phyloP scores from a whole-genome alignment of 306 rosid species.

The Styphnolobium japonicum region DNA sequence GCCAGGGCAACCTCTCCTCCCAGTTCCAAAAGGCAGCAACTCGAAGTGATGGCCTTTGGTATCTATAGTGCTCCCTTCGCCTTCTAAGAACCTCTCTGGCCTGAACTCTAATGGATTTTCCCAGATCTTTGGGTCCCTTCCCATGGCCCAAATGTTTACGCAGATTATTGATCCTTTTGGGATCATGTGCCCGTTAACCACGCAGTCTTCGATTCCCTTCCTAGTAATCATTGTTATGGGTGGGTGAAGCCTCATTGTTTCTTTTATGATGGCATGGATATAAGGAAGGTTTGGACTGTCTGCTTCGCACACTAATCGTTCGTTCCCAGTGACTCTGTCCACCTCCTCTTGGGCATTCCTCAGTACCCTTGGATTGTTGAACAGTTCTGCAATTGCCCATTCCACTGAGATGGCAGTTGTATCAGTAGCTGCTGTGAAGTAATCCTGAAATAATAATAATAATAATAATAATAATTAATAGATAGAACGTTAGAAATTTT shows the following conservation, averaged over 20 bases:
- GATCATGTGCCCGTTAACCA: slow-evolving; percentile 27
- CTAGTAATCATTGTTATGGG: slow-evolving; percentile 39
- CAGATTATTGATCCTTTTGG: slow-evolving; percentile 22
- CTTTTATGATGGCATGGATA: slow-evolving; percentile 48
- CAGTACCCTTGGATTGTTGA: slow-evolving; percentile 44
- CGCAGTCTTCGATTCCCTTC: slow-evolving; percentile 31
- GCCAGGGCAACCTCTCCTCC: slow-evolving; percentile 60
- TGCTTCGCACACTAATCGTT: slow-evolving; percentile 41
- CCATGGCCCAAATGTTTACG: slow-evolving; percentile 51
- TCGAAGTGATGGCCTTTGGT: slow-evolving; percentile 35
- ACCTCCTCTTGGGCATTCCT: slow-evolving; percentile 46
- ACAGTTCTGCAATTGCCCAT: slow-evolving; percentile 52
- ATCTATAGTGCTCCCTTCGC: neutral
- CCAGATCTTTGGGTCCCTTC: slow-evolving; percentile 44
- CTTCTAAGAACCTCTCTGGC: slow-evolving; percentile 39
- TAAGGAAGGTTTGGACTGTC: slow-evolving; percentile 46
- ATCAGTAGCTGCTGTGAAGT: slow-evolving; percentile 43
- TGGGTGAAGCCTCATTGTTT: slow-evolving; percentile 49
- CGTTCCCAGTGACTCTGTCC: slow-evolving; percentile 20
- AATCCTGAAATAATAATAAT: slow-evolving; percentile 30
- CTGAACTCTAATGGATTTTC: slow-evolving; percentile 34
- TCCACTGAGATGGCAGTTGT: slow-evolving; percentile 40
- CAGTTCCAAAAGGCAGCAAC: slow-evolving; percentile 50
- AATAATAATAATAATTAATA: too few species aligned
- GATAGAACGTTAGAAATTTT: neutral